Evolutionary conservation across 345 rosid genomes (phyloP), one percentile per base, ranked within the genome.

Genomic region (Gossypium australe): DNA sequence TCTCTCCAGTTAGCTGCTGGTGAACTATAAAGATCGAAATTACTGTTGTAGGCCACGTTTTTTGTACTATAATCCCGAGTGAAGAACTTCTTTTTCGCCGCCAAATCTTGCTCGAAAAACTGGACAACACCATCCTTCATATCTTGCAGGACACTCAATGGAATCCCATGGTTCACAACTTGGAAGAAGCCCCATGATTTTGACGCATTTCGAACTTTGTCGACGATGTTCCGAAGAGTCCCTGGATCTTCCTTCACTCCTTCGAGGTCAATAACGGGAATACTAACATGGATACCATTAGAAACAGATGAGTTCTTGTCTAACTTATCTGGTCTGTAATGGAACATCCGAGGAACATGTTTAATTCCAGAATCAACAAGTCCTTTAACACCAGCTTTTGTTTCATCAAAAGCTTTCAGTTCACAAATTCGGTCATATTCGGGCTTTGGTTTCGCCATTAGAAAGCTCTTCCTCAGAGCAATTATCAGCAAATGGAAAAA

Each of bases 1-100:
- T 89, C 89, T 52, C 87, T 82, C 88, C 89, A 85, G 70, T 75
- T 78, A 0, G 89, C 85, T 0, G 80, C 79, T 2, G 76, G 47
- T 0, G 84, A 66, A 59, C 45, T 81, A 48, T 72, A 88, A 27
- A 88, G 63, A 73, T 88, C 89, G 18, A 84, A 84, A 24, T 87
- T 89, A 66, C 85, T 44, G 6, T 69, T 78, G 13, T 79, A 86
- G 0, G 56, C 67, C 49, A 84, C 64, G 11, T 18, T 81, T 57
- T 73, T 73, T 1, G 49, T 24, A 9, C 58, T 53, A 0, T 1
- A 0, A 65, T 84, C 81, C 2, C 83, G 76, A 2, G 75, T 29
- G 18, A 41, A 77, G 66, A 18, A 77, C 24, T 74, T 34, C 45
- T 78, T 82, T 78, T 80, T 80, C 0, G 55, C 66, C 76, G 59